Percentiles rank a stretch among this genome's conserved stretches.
phyloP scores from a whole-genome alignment of 768 basidiomycete species.

The Royoungia palumana region DNA sequence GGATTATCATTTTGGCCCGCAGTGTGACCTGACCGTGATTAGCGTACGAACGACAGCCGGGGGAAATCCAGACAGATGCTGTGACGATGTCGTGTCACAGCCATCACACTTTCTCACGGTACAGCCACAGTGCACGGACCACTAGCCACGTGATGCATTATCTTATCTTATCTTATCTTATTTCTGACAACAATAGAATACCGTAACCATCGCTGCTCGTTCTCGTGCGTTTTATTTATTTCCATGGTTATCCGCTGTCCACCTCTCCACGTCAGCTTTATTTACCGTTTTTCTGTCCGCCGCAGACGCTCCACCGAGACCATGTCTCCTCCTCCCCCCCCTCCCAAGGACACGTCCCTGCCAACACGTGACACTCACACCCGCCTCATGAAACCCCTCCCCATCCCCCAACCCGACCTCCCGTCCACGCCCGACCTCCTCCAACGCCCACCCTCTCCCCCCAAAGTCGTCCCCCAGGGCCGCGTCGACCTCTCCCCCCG shows the following conservation, averaged over 20 bases:
- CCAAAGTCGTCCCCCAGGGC: not conserved
- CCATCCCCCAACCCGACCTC: constrained; percentile 13
- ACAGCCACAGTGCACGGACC: constrained; percentile 31
- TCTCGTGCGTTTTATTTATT: not conserved
- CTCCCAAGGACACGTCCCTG: constrained; percentile 22
- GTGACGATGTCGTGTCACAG: constrained; percentile 30
- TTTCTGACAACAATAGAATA: not conserved
- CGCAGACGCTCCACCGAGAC: constrained; percentile 12
- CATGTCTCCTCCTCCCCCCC: constrained; percentile 18
- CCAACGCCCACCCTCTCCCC: constrained; percentile 1
- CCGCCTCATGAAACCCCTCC: constrained; percentile 20
- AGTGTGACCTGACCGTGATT: constrained; percentile 36
- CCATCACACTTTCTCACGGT: constrained; percentile 23
- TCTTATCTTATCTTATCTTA: constrained; percentile 21
- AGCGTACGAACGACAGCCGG: constrained; percentile 37
- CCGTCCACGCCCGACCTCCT: not conserved
- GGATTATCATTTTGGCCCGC: constrained; percentile 34
- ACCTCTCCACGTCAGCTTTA: constrained; percentile 8
- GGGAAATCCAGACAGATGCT: constrained; percentile 31
- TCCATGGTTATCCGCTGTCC: constrained; percentile 14
- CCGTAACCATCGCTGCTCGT: not conserved
- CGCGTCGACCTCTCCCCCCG: constrained; percentile 9
- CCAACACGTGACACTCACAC: too few relatives aligned
- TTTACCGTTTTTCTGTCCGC: constrained; percentile 13
- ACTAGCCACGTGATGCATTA: constrained; percentile 4